Base-by-base conservation (phyloP, 306 rosid genomes). In the Bauhinia variegata region DNA sequence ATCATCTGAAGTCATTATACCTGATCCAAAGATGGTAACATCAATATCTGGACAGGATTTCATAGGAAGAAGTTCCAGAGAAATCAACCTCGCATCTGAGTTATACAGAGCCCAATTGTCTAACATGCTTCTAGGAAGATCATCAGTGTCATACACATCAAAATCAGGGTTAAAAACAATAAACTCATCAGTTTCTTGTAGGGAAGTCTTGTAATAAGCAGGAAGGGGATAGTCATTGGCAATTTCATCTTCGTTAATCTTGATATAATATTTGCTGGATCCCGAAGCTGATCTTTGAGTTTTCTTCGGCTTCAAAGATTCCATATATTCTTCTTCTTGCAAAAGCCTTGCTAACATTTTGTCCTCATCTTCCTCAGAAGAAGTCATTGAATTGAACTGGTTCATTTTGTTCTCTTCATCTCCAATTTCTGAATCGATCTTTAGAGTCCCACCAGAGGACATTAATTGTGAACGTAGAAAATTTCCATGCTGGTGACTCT, bases 31-130 rank as follows among this genome's bases (percentile, higher is more conserved):
- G 53, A 93, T 83, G 2, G 96, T 85, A 67, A 90, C 96, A 80
- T 93, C 99, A 63, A 90, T 93, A 57, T 93, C 96, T 61, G 89
- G 73, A 66, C 99, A 93, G 43, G 99, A 79, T 78, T 85, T 88
- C 99, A 93, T 93, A 2, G 99, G 99, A 71, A 93, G 99, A 73
- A 93, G 96, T 74, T 93, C 97, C 86, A 93, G 64, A 3, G 99
- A 86, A 83, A 88, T 83, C 78, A 93, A 77, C 67, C 99, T 89
- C 13, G 84, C 82, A 72, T 93, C 97, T 39, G 92, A 86, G 56
- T 93, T 90, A 72, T 93, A 93, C 11, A 93, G 86, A 42, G 95
- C 82, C 97, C 97, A 93, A 43, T 90, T 82, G 33, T 90, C 88
- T 72, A 93, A 90, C 95, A 88, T 88, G 82, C 84, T 91, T 61